Conservation (phyloP, 768 basidiomycete species). For the Asterophora parasitica region DNA sequence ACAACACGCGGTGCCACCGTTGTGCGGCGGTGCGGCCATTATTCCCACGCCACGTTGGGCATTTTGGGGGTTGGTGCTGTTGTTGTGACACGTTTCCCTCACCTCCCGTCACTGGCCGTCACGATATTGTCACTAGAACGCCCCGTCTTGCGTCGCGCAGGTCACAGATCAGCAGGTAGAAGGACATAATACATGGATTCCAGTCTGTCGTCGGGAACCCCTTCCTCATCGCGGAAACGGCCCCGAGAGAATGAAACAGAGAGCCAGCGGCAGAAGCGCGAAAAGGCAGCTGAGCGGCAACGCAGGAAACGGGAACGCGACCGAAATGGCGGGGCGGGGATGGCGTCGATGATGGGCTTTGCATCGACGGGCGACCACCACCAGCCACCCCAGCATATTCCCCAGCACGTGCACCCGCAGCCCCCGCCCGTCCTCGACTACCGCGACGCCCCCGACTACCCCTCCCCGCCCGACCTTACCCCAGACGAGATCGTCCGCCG, state of each 20-base stretch:
- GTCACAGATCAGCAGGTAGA: slow-evolving; percentile 35
- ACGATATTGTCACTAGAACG: slow-evolving; percentile 44
- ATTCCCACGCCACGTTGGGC: too few relatives aligned
- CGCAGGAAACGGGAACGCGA: slow-evolving; percentile 77
- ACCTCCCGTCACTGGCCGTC: slow-evolving; percentile 43
- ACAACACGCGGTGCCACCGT: too few relatives aligned
- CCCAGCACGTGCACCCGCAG: slow-evolving; percentile 19
- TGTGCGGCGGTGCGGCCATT: too few relatives aligned
- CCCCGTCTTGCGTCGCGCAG: slow-evolving; percentile 33
- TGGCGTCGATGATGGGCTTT: slow-evolving; percentile 35
- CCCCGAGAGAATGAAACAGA: slow-evolving; percentile 70
- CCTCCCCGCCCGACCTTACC: slow-evolving; percentile 30
- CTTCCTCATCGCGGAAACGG: slow-evolving; percentile 41
- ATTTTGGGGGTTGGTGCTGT: too few relatives aligned
- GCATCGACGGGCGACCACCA: slow-evolving; percentile 26
- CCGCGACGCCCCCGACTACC: slow-evolving; percentile 3
- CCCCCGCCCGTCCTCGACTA: slow-evolving; percentile 4
- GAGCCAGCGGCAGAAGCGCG: slow-evolving; percentile 69
- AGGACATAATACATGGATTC: slow-evolving; percentile 11
- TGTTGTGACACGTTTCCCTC: slow-evolving; percentile 32
- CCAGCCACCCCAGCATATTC: slow-evolving; percentile 14
- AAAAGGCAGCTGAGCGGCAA: slow-evolving; percentile 85
- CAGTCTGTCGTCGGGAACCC: slow-evolving; percentile 20
- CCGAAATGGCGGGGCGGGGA: slow-evolving; percentile 34
- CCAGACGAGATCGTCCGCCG: slow-evolving; percentile 64